Conservation (phyloP, 116 monocot species). For the Posidonia oceanica region DNA sequence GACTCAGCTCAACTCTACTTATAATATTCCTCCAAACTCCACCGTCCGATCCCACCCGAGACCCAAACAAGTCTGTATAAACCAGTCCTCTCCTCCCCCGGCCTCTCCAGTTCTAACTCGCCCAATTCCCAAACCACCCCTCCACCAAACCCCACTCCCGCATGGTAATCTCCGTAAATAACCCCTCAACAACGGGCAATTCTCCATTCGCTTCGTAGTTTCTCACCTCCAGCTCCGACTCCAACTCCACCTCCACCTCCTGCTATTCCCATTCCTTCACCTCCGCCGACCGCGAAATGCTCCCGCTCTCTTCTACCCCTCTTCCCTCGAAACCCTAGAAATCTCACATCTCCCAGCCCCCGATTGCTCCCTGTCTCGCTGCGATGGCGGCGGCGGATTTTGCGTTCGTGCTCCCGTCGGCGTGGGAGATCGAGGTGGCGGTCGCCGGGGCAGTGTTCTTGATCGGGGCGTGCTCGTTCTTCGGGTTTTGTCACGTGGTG, state of each 20-base stretch:
- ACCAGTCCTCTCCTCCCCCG: neutral
- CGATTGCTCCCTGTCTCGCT: neutral
- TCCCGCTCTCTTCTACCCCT: neutral
- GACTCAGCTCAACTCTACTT: no score
- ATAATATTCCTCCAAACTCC: no score
- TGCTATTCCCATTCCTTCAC: neutral
- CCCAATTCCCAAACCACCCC: neutral
- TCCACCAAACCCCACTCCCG: neutral
- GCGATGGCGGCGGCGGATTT: neutral
- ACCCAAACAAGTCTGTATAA: no score
- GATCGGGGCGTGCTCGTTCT: constrained; percentile 41
- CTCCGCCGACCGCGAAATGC: neutral
- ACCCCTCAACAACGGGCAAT: neutral
- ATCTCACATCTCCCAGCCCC: neutral
- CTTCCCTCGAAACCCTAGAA: neutral
- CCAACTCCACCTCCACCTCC: neutral
- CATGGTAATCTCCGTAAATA: neutral
- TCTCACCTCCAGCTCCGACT: neutral
- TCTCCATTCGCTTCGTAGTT: neutral
- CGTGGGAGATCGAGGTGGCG: constrained; percentile 86
- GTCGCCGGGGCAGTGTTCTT: constrained; percentile 53
- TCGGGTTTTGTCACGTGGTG: constrained; percentile 13
- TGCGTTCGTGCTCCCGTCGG: constrained; percentile 52
- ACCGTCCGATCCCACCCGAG: no score
- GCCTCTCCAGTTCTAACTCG: neutral